These are phyloP conservation scores for Blastobotrys illinoisensis DNA, from an alignment of 1,139 yeast genomes.

Conservation along the genomic window DNA sequence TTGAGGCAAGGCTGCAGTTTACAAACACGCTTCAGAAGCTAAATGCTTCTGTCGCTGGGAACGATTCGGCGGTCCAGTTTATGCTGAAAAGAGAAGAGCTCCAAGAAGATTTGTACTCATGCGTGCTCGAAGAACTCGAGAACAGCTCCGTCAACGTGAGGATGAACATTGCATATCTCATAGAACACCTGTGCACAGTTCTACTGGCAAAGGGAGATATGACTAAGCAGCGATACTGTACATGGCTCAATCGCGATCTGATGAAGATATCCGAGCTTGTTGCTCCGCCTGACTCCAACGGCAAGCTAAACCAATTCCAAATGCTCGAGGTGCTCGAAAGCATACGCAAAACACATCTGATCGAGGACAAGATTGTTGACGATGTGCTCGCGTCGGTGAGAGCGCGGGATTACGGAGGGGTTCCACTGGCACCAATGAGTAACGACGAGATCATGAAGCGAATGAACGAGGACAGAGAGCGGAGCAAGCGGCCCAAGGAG, in stretches of 20 bases:
- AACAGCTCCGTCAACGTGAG: constrained; percentile 46
- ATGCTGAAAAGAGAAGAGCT: constrained; percentile 52
- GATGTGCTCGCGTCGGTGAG: not conserved
- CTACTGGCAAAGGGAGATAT: constrained; percentile 1
- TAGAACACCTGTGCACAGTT: constrained; percentile 48
- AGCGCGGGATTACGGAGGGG: not conserved
- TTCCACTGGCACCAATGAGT: constrained; percentile 10
- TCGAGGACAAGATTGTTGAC: not conserved
- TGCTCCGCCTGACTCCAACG: constrained; percentile 45
- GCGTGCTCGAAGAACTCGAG: constrained; percentile 62
- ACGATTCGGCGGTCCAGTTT: constrained; percentile 54
- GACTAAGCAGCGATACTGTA: constrained; percentile 13
- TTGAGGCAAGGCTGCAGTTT: constrained; percentile 70
- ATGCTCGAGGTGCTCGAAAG: constrained; percentile 20
- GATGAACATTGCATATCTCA: constrained; percentile 61
- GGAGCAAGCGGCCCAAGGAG: constrained; percentile 75
- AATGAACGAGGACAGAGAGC: constrained; percentile 83
- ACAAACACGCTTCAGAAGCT: constrained; percentile 53
- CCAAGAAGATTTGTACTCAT: constrained; percentile 67
- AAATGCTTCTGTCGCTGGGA: constrained; percentile 56
- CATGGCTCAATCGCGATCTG: constrained; percentile 42
- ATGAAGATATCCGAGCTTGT: constrained; percentile 46
- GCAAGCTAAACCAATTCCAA: constrained; percentile 29
- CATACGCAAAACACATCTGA: not conserved
- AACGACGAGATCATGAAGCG: constrained; percentile 57